Conservation (phyloP, 2,329 filamentous ascomycete genomes). For the Anthostomella pinea region DNA sequence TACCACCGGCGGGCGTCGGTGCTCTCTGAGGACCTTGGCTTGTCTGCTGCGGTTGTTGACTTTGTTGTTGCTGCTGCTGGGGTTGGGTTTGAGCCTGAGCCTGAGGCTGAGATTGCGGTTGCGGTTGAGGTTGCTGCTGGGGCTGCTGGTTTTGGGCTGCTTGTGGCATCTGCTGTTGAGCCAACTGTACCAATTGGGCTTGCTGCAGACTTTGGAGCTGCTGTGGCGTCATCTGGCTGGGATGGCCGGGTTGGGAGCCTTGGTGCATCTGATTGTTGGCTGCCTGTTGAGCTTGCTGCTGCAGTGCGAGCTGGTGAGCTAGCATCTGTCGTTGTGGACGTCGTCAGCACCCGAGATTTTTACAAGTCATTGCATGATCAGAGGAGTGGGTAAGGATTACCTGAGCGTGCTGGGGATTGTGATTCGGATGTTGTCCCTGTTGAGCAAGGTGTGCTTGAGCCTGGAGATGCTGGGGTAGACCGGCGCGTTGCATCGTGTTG, state of each 20-base stretch:
- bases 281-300: slow-evolving; percentile 38
- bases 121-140: slow-evolving; percentile 31
- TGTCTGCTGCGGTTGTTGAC: slow-evolving; percentile 32
- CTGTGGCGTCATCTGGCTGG: slow-evolving; percentile 39
- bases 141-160: slow-evolving; percentile 39
- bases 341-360: too few relatives aligned
- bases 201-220: slow-evolving; percentile 41
- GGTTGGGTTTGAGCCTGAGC: slow-evolving; percentile 32
- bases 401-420: slow-evolving; percentile 27
- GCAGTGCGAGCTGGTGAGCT: slow-evolving; percentile 33
- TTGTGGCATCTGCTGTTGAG: slow-evolving; percentile 36
- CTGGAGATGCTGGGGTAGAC: slow-evolving; percentile 43
- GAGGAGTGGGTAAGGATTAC: too few relatives aligned
- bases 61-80: slow-evolving; percentile 37
- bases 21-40: slow-evolving; percentile 29
- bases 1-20: slow-evolving; percentile 23
- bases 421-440: slow-evolving; percentile 28
- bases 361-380: too few relatives aligned
- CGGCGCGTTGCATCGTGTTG: slow-evolving; percentile 36
- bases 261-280: slow-evolving; percentile 42
- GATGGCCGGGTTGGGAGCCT: slow-evolving; percentile 31
- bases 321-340: slow-evolving; percentile 11
- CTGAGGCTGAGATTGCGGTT: slow-evolving; percentile 27
- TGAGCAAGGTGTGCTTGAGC: slow-evolving; percentile 35
- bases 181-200: slow-evolving; percentile 35